phyloP scores from a whole-genome alignment of 2,329 filamentous ascomycete species.

The Blastomyces gilchristii region DNA sequence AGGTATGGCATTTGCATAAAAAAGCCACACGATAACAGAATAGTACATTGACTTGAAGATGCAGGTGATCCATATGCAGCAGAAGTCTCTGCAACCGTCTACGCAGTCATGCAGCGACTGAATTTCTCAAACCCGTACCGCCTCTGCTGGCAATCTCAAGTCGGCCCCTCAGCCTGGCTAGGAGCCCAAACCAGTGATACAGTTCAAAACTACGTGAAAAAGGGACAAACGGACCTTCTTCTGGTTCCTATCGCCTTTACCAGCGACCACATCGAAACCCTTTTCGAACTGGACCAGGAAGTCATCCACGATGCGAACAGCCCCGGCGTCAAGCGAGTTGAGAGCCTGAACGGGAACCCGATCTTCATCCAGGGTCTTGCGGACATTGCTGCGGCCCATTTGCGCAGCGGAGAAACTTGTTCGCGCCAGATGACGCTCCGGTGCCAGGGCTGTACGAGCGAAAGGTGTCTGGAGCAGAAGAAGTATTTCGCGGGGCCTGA shows the following conservation, averaged over 20 bases:
- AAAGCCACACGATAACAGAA: background rate
- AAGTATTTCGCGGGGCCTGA: slow-evolving; percentile 50
- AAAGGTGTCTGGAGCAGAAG: slow-evolving; percentile 66
- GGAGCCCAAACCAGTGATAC: slow-evolving; percentile 86
- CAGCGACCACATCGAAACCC: slow-evolving; percentile 96
- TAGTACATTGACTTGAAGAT: slow-evolving; percentile 2
- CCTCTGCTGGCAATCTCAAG: slow-evolving; percentile 95
- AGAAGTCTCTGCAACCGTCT: slow-evolving; percentile 90
- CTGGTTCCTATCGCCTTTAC: slow-evolving; percentile 96
- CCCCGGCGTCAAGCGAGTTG: slow-evolving; percentile 74
- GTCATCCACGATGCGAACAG: slow-evolving; percentile 77
- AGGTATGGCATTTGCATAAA: slow-evolving; percentile 41
- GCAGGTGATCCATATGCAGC: slow-evolving; percentile 84
- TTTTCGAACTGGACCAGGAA: slow-evolving; percentile 88
- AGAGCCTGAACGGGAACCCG: slow-evolving; percentile 82
- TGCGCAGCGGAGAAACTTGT: slow-evolving; percentile 59
- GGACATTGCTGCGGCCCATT: slow-evolving; percentile 71
- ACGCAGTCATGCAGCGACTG: slow-evolving; percentile 89
- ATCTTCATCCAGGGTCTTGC: slow-evolving; percentile 87
- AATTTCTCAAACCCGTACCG: slow-evolving; percentile 84
- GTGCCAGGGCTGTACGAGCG: slow-evolving; percentile 87
- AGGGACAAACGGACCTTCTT: slow-evolving; percentile 82
- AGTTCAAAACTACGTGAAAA: slow-evolving; percentile 77
- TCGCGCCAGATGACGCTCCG: slow-evolving; percentile 80
- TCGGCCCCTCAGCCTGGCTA: slow-evolving; percentile 89